Percentiles rank a stretch among this genome's conserved stretches.
Conservation (phyloP, 176 grass and related monocot species). For the Avena atlantica region DNA sequence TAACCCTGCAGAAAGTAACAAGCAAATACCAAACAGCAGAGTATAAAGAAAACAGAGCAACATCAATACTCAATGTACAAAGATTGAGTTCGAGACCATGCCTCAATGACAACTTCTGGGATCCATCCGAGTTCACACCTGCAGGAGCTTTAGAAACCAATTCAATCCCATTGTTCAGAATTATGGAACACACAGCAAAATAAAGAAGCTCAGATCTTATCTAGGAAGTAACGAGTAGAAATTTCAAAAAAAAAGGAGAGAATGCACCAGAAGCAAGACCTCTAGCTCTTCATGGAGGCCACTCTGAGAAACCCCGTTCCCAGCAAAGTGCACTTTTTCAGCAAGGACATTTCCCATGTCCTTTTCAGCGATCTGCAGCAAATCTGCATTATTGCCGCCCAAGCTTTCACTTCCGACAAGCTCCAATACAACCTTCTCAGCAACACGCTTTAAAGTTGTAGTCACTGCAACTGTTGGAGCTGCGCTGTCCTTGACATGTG, state of each 20-base stretch:
- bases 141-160: conserved; percentile 64
- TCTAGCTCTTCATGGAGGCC: conserved; percentile 67
- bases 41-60: conserved; percentile 83
- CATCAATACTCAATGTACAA: conserved; percentile 16
- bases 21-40: conserved; percentile 63
- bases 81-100: conserved; percentile 59
- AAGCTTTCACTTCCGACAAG: conserved; percentile 54
- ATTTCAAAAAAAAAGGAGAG: background rate
- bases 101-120: conserved; percentile 57
- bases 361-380: conserved; percentile 47
- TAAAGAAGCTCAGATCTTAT: conserved; percentile 44
- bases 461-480: conserved; percentile 34
- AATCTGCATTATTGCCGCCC: conserved; percentile 50
- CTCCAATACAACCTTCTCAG: conserved; percentile 51
- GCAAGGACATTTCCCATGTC: conserved; percentile 34
- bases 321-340: conserved; percentile 44
- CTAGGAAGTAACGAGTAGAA: background rate
- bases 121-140: conserved; percentile 64
- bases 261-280: conserved; percentile 64
- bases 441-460: conserved; percentile 48
- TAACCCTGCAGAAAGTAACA: conserved; percentile 65
- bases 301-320: conserved; percentile 46
- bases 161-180: conserved; percentile 59
- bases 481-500: conserved; percentile 38
- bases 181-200: conserved; percentile 50